These are phyloP conservation scores for Neopestalotiopsis rosae DNA, from an alignment of 2,329 filamentous ascomycete species.

Conservation along the genomic window DNA sequence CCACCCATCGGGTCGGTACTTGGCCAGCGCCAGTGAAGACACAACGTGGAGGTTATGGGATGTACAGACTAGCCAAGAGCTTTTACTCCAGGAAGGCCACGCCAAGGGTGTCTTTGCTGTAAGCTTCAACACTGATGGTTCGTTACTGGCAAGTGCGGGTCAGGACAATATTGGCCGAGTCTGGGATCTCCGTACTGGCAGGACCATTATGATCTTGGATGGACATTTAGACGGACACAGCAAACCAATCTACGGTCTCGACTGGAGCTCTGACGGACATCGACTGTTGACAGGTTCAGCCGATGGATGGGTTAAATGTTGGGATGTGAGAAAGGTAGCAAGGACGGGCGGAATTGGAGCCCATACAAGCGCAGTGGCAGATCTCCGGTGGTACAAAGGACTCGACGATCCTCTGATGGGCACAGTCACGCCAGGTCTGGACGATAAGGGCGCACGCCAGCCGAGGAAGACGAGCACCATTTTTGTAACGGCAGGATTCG, in stretches of 20 bases:
- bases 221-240: slow-evolving; percentile 82
- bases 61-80: slow-evolving; percentile 80
- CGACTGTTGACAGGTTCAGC: slow-evolving; percentile 91
- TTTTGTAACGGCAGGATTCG: slow-evolving; percentile 89
- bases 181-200: slow-evolving; percentile 91
- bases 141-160: slow-evolving; percentile 87
- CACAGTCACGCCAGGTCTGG: slow-evolving; percentile 57
- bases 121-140: slow-evolving; percentile 89
- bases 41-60: slow-evolving; percentile 98
- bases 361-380: slow-evolving; percentile 89
- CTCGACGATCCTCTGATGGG: slow-evolving; percentile 74
- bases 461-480: slow-evolving; percentile 92
- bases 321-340: slow-evolving; percentile 91
- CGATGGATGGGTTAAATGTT: slow-evolving; percentile 97
- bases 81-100: slow-evolving; percentile 92
- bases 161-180: slow-evolving; percentile 93
- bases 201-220: slow-evolving; percentile 95
- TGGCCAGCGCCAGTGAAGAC: slow-evolving; percentile 93
- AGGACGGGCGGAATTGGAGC: slow-evolving; percentile 86
- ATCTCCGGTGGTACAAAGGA: slow-evolving; percentile 93
- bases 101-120: slow-evolving; percentile 91
- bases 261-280: slow-evolving; percentile 91
- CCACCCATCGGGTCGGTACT: slow-evolving; percentile 86
- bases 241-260: slow-evolving; percentile 88
- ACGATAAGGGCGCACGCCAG: slow-evolving; percentile 67